A percentile compares a stretch with the other conserved stretches of the same genome.
Conservation (phyloP, 148 eudicot genomes). For the Fagopyrum tataricum region DNA sequence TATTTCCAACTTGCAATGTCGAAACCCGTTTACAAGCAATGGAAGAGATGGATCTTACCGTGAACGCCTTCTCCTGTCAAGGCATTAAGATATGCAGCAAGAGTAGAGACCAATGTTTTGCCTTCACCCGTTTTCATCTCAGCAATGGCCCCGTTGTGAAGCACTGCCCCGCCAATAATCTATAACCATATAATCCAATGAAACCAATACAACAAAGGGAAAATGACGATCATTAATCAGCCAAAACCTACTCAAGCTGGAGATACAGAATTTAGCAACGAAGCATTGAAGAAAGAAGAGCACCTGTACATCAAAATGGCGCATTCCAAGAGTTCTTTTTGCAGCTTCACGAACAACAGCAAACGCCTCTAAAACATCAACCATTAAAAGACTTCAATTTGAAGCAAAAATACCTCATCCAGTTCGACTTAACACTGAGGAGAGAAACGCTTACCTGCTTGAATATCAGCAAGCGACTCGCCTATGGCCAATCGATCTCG, state of each 20-base stretch:
- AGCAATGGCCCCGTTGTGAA: constrained; percentile 95
- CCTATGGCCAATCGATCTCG: constrained; percentile 62
- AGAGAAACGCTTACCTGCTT: constrained; percentile 58
- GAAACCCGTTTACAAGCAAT: neutral
- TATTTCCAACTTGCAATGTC: neutral
- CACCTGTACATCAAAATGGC: constrained; percentile 99
- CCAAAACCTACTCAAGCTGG: neutral
- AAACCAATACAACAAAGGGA: neutral
- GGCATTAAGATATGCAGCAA: constrained; percentile 99
- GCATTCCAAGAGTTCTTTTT: constrained; percentile 92
- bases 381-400: constrained; percentile 3
- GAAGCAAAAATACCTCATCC: neutral
- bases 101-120: constrained; percentile 92
- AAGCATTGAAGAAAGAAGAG: neutral
- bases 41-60: constrained; percentile 37
- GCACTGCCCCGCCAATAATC: constrained; percentile 99
- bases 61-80: constrained; percentile 95
- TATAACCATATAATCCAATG: constrained; percentile 22
- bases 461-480: constrained; percentile 81
- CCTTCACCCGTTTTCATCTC: constrained; percentile 99
- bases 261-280: neutral
- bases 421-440: neutral
- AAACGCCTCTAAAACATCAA: constrained; percentile 66
- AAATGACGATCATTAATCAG: constrained; percentile 2
- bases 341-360: constrained; percentile 99